Conservation (phyloP, 352 stramenopile species). For the Pythium monospermum region DNA sequence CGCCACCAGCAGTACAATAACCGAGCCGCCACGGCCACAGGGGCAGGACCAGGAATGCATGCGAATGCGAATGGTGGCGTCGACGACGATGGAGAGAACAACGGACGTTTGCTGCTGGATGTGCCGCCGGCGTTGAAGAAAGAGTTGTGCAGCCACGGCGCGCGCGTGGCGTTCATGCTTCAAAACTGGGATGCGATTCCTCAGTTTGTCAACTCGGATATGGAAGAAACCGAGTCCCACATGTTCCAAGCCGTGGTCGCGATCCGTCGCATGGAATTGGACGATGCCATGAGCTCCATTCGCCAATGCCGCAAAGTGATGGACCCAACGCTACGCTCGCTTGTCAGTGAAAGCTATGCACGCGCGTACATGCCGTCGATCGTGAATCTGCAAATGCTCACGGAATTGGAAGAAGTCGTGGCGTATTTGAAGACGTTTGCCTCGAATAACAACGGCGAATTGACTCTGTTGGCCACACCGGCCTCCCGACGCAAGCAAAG, state of each 20-base stretch:
- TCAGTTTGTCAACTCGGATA: conserved; percentile 84
- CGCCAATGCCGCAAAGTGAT: conserved; percentile 93
- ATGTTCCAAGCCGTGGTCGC: conserved; percentile 90
- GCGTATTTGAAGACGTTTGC: conserved; percentile 77
- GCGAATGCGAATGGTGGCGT: conserved; percentile 21
- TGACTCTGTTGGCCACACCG: conserved; percentile 57
- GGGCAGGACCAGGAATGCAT: too few relatives aligned
- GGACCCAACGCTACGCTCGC: conserved; percentile 94
- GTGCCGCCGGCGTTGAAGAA: conserved; percentile 80
- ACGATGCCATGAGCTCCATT: conserved; percentile 90
- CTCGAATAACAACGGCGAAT: conserved; percentile 73
- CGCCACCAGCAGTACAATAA: conserved; percentile 22
- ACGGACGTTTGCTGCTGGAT: too few relatives aligned
- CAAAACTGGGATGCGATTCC: conserved; percentile 85
- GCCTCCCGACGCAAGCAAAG: conserved; percentile 56
- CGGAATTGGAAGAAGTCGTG: conserved; percentile 93
- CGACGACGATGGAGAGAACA: conserved; percentile 35
- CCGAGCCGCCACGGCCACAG: too few relatives aligned
- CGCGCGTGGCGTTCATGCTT: conserved; percentile 72
- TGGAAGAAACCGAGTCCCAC: conserved; percentile 81
- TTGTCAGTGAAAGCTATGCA: conserved; percentile 97
- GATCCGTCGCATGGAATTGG: conserved; percentile 93
- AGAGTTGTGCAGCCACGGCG: conserved; percentile 78
- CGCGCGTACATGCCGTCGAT: conserved; percentile 95
- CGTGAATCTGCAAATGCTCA: conserved; percentile 97